Evolutionary conservation across 768 basidiomycete genomes (phyloP).

Genomic region (Lyophyllum atratum): DNA sequence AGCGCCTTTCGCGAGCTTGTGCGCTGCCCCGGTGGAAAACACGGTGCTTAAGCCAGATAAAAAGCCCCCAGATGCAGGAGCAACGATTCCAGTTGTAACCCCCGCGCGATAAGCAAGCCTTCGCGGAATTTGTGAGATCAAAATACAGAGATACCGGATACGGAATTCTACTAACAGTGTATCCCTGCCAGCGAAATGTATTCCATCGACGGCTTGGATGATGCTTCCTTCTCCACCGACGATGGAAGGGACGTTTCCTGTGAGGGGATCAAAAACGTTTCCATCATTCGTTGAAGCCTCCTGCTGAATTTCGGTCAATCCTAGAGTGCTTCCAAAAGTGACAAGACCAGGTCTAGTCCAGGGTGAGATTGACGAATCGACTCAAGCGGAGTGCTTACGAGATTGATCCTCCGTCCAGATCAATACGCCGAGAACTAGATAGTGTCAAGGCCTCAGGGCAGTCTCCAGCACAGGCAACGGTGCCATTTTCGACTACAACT

Average conservation of each 20-base stretch:
- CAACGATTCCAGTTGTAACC: conserved; percentile 55
- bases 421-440: conserved; percentile 37
- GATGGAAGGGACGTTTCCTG: conserved; percentile 44
- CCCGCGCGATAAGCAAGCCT: conserved; percentile 73
- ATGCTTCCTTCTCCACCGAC: conserved; percentile 52
- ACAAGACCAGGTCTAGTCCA: conserved; percentile 52
- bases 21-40: conserved; percentile 62
- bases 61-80: conserved; percentile 58
- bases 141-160: not conserved
- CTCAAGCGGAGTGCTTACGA: conserved; percentile 19
- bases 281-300: conserved; percentile 79
- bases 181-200: conserved; percentile 66
- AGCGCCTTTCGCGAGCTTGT: conserved; percentile 64
- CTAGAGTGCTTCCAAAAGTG: conserved; percentile 71
- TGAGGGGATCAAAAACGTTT: conserved; percentile 52
- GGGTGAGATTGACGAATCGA: not conserved
- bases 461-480: conserved; percentile 50
- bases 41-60: conserved; percentile 63
- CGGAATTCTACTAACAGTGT: conserved; percentile 54
- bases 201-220: conserved; percentile 67
- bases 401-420: conserved; percentile 72
- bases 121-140: not conserved
- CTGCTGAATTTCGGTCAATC: conserved; percentile 63
- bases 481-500: conserved; percentile 46
- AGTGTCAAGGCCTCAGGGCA: conserved; percentile 8